Base-by-base conservation (phyloP, 306 rosid species). In the Cyclanthera cordifolia region DNA sequence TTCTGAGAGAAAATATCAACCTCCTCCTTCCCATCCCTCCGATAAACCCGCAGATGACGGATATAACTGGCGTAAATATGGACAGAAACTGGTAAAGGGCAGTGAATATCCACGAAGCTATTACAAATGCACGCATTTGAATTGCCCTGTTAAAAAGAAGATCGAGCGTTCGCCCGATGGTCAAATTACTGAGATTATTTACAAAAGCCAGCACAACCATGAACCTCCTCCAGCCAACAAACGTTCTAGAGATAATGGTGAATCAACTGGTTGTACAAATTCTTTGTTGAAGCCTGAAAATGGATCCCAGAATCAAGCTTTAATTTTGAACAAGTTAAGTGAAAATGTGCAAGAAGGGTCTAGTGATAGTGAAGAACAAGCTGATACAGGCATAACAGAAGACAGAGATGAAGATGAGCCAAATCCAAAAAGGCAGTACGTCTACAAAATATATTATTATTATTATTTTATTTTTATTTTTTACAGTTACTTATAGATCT, bases 1-100 rank as follows among this genome's bases (percentile, higher is more conserved):
- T 16, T 48, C 84, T 73, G 91, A 89, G 72, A 84, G 83, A 83
- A 93, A 83, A 72, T 74, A 79, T 56, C 97, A 85, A 55, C 67
- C 84, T 30, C 60, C 86, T 46, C 59, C 85, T 32, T 66, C 94
- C 6, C 4, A 51, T 78, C 77, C 76, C 49, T 30, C 82, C 67
- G 96, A 81, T 82, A 86, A 81, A 54, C 96, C 97, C 74, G 81
- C 83, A 7, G 91, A 88, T 70, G 99, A 94, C 72, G 88, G 97
- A 77, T 94, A 82, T 79, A 94, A 88, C 81, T 94, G 99, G 99
- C 87, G 99, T 55, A 94, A 94, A 80, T 94, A 94, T 64, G 99
- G 99, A 59, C 99, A 90, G 84, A 94, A 94, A 86, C 96, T 85
- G 75, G 99, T 94, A 66, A 94, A 90, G 77, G 99, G 99, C 19